These are phyloP conservation scores for Stagonosporopsis cucurbitacearum DNA, from an alignment of 2,329 filamentous ascomycete species.

Conservation along the genomic window DNA sequence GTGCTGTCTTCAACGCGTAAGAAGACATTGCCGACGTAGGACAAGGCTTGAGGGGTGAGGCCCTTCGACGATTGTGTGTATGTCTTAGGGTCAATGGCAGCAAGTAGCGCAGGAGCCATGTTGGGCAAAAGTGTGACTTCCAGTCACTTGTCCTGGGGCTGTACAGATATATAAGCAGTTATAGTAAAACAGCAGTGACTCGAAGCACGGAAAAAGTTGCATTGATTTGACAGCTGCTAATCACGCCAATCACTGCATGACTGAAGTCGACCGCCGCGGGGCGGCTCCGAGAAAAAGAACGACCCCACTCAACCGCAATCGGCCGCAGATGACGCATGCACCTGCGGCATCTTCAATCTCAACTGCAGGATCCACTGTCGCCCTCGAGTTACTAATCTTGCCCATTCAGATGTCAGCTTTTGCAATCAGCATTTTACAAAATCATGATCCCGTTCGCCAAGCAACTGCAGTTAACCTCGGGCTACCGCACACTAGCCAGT, in stretches of 20 bases:
- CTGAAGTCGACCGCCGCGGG: slow-evolving; percentile 5
- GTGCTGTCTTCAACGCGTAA: slow-evolving; percentile 58
- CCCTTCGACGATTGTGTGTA: slow-evolving; percentile 56
- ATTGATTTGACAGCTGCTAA: slow-evolving; percentile 11
- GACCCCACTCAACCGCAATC: slow-evolving; percentile 12
- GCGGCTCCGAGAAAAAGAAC: slow-evolving; percentile 14
- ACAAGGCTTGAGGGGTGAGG: slow-evolving; percentile 58
- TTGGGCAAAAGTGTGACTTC: slow-evolving; percentile 18
- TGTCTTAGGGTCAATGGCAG: slow-evolving; percentile 56
- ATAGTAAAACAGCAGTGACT: slow-evolving; percentile 15
- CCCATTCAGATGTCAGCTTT: not conserved
- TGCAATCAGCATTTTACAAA: not conserved
- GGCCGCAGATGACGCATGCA: slow-evolving; percentile 18
- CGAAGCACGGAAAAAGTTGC: slow-evolving; percentile 17
- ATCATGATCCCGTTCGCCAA: not conserved
- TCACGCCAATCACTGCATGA: slow-evolving; percentile 13
- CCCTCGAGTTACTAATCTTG: not conserved
- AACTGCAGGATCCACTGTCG: not conserved
- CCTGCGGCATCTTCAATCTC: not conserved
- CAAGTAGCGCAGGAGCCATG: slow-evolving; percentile 56
- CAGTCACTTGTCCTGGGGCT: not conserved
- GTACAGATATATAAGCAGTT: not conserved
- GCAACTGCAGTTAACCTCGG: not conserved
- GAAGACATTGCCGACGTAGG: slow-evolving; percentile 66
- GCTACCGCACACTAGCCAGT: not conserved